Conservation (phyloP, 2,329 filamentous ascomycete species). For the Colletotrichum sp. region DNA sequence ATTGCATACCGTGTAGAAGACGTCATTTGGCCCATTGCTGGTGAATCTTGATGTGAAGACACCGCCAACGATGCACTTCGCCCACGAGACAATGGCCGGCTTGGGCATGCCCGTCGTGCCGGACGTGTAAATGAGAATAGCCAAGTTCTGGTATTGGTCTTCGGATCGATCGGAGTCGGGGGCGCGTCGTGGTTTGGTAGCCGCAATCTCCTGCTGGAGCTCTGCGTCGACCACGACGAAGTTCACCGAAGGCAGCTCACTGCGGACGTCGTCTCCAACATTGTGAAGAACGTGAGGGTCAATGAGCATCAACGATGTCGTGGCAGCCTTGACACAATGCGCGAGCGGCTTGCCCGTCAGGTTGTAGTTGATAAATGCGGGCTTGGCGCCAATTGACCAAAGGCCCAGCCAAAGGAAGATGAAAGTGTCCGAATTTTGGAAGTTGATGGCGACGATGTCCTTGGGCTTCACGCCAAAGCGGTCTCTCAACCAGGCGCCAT, state of each 20-base stretch:
- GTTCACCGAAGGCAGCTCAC: conserved; percentile 53
- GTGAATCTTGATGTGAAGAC: conserved; percentile 61
- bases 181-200: conserved; percentile 57
- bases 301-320: conserved; percentile 70
- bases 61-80: conserved; percentile 62
- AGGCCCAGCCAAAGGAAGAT: conserved; percentile 77
- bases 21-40: conserved; percentile 63
- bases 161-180: conserved; percentile 62
- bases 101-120: conserved; percentile 88
- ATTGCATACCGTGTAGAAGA: conserved; percentile 72
- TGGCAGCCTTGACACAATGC: conserved; percentile 76
- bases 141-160: conserved; percentile 60
- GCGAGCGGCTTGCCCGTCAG: conserved; percentile 71
- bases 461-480: conserved; percentile 67
- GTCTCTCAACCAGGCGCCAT: conserved; percentile 76
- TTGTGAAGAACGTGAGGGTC: conserved; percentile 65
- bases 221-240: conserved; percentile 68
- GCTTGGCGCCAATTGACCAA: conserved; percentile 83
- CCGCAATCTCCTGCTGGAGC: conserved; percentile 57
- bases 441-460: conserved; percentile 82
- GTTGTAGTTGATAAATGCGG: conserved; percentile 91
- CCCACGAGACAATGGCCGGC: conserved; percentile 77
- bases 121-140: conserved; percentile 81
- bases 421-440: conserved; percentile 81
- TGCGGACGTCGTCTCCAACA: conserved; percentile 61